phyloP scores from a whole-genome alignment of 2,329 filamentous ascomycete genomes.

The Pochonia chlamydosporia region DNA sequence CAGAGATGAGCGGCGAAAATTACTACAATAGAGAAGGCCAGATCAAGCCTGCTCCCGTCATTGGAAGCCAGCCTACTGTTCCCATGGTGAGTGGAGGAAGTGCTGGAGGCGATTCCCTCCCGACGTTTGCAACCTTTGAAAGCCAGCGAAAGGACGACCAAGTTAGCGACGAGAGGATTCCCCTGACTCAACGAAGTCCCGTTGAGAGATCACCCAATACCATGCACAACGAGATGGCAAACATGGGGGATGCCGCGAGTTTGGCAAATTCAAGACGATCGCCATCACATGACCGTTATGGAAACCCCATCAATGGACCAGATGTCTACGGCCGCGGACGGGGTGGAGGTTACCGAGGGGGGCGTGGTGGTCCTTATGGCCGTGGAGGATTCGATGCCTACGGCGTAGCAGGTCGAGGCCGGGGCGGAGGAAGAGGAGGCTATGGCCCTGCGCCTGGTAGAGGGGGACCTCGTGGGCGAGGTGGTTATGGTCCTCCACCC shows the following conservation, averaged over 20 bases:
- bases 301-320: slow-evolving; percentile 47
- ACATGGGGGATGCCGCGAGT: slow-evolving; percentile 25
- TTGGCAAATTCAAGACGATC: slow-evolving; percentile 31
- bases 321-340: slow-evolving; percentile 48
- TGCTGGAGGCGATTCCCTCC: slow-evolving; percentile 42
- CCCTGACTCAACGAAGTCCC: slow-evolving; percentile 61
- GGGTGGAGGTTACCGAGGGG: slow-evolving; percentile 37
- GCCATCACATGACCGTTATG: slow-evolving; percentile 56
- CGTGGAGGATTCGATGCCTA: slow-evolving; percentile 46
- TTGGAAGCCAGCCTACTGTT: slow-evolving; percentile 50
- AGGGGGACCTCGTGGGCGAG: slow-evolving; percentile 32
- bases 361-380: slow-evolving; percentile 41
- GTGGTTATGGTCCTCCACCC: slow-evolving; percentile 24
- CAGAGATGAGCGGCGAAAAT: slow-evolving; percentile 94
- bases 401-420: slow-evolving; percentile 33
- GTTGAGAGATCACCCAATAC: slow-evolving; percentile 48
- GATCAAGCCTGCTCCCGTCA: slow-evolving; percentile 37
- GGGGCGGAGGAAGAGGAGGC: slow-evolving; percentile 34
- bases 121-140: slow-evolving; percentile 61
- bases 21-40: slow-evolving; percentile 71
- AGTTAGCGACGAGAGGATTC: slow-evolving; percentile 64
- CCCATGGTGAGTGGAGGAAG: slow-evolving; percentile 52
- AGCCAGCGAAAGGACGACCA: slow-evolving; percentile 57
- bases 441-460: slow-evolving; percentile 35
- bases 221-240: slow-evolving; percentile 32